Evolutionary conservation across 139 green algal genomes (phyloP).

Genomic region (Picochlorum sp.): DNA sequence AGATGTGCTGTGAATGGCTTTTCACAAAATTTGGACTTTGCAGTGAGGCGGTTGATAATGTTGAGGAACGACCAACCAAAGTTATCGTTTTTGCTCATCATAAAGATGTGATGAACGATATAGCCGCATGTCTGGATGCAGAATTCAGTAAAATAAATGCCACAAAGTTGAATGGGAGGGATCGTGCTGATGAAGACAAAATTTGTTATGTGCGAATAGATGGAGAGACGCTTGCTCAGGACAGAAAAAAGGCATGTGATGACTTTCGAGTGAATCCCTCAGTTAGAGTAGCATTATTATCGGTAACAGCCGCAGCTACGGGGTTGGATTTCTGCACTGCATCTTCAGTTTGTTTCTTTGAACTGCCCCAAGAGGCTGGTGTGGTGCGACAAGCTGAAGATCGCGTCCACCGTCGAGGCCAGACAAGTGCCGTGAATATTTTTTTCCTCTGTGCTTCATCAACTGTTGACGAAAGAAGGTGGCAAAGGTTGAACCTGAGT

Average conservation of each 20-base stretch:
- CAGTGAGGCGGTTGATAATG: not conserved
- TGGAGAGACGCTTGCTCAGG: conserved; percentile 53
- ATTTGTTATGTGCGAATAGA: conserved; percentile 68
- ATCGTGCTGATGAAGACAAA: not conserved
- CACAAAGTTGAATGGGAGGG: not conserved
- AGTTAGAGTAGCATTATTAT: conserved; percentile 76
- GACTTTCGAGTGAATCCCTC: conserved; percentile 49
- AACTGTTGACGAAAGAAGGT: conserved; percentile 64
- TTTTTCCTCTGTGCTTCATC: conserved; percentile 76
- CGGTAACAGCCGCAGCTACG: conserved; percentile 78
- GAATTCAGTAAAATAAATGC: conserved; percentile 4
- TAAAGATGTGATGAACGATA: conserved; percentile 29
- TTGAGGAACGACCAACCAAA: conserved; percentile 40
- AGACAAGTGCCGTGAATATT: conserved; percentile 65
- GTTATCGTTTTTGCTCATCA: conserved; percentile 95
- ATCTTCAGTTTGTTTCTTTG: conserved; percentile 79
- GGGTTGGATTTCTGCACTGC: conserved; percentile 87
- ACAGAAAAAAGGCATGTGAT: conserved; percentile 31
- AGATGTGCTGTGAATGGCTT: conserved; percentile 66
- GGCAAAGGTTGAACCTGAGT: conserved; percentile 24
- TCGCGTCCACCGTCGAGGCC: conserved; percentile 72
- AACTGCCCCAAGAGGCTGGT: conserved; percentile 41
- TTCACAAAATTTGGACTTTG: conserved; percentile 37
- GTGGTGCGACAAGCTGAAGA: conserved; percentile 80
- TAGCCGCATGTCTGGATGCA: conserved; percentile 57